Conservation (phyloP, 371 early-diverging fungal species). For the Mucor irregularis region DNA sequence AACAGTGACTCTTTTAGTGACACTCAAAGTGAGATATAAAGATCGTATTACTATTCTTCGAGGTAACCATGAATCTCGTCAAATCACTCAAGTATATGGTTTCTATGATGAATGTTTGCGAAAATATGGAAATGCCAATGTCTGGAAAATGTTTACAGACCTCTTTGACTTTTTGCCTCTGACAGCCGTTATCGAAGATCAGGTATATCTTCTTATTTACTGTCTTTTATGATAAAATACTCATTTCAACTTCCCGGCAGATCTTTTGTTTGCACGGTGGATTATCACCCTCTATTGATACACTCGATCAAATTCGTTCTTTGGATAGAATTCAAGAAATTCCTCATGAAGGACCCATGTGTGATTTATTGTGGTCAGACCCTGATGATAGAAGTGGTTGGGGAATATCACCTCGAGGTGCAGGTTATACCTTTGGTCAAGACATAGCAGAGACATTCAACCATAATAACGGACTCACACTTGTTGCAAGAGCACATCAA, state of each 20-base stretch:
- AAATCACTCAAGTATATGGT: conserved; percentile 99
- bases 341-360: conserved; percentile 99
- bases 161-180: conserved; percentile 99
- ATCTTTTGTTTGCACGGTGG: conserved; percentile 99
- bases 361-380: conserved; percentile 98
- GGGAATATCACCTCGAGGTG: conserved; percentile 98
- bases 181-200: conserved; percentile 81
- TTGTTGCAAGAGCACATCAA: conserved; percentile 97
- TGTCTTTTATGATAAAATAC: neutral
- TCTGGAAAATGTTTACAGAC: conserved; percentile 99
- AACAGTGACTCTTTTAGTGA: conserved; percentile 93
- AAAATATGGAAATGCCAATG: conserved; percentile 97
- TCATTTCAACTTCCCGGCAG: conserved; percentile 4
- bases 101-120: conserved; percentile 94
- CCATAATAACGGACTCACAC: conserved; percentile 91
- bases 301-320: conserved; percentile 96
- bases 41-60: conserved; percentile 96
- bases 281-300: conserved; percentile 95
- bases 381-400: conserved; percentile 98
- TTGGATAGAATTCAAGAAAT: conserved; percentile 98
- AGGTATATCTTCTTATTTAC: conserved; percentile 18
- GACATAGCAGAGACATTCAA: conserved; percentile 97
- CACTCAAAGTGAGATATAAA: conserved; percentile 95
- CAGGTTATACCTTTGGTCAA: conserved; percentile 98
- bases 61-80: conserved; percentile 99